phyloP scores from a whole-genome alignment of 2,329 filamentous ascomycete genomes.

The Paradendryphiella salina region DNA sequence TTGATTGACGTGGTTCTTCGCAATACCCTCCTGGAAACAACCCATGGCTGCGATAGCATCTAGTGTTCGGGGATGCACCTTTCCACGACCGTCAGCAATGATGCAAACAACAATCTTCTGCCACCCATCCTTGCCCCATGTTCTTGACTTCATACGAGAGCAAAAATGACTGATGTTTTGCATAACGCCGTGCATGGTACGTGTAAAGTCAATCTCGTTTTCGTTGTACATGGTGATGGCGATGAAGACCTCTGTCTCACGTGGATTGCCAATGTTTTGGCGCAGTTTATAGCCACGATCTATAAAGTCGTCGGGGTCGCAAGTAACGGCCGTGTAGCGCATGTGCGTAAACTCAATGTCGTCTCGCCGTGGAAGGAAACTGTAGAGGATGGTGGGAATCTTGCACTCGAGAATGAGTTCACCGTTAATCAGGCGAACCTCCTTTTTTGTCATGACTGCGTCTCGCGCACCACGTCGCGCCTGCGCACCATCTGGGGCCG shows the following conservation, averaged over 20 bases:
- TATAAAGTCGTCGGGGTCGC: slow-evolving; percentile 92
- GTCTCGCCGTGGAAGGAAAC: slow-evolving; percentile 88
- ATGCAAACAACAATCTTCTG: slow-evolving; percentile 99
- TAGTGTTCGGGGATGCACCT: slow-evolving; percentile 89
- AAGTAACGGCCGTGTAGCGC: slow-evolving; percentile 98
- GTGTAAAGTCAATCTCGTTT: slow-evolving; percentile 92
- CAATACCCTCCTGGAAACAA: slow-evolving; percentile 96
- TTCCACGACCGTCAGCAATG: slow-evolving; percentile 90
- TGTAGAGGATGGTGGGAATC: slow-evolving; percentile 97
- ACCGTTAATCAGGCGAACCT: slow-evolving; percentile 95
- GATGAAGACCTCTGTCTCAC: slow-evolving; percentile 95
- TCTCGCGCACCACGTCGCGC: slow-evolving; percentile 82
- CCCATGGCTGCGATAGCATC: slow-evolving; percentile 96
- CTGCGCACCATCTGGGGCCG: slow-evolving; percentile 84
- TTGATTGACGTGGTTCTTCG: slow-evolving; percentile 97
- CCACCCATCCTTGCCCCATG: slow-evolving; percentile 97
- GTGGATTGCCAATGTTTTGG: slow-evolving; percentile 83
- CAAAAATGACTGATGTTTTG: slow-evolving; percentile 98
- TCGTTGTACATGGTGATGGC: slow-evolving; percentile 99
- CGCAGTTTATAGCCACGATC: slow-evolving; percentile 87
- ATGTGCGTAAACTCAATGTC: slow-evolving; percentile 98
- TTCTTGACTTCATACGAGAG: slow-evolving; percentile 85
- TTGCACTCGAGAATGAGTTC: slow-evolving; percentile 98
- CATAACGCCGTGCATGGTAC: slow-evolving; percentile 99
- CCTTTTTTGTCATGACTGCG: slow-evolving; percentile 87